Evolutionary conservation across 2,329 filamentous ascomycete genomes (phyloP).

Genomic region (Venturia asperata): DNA sequence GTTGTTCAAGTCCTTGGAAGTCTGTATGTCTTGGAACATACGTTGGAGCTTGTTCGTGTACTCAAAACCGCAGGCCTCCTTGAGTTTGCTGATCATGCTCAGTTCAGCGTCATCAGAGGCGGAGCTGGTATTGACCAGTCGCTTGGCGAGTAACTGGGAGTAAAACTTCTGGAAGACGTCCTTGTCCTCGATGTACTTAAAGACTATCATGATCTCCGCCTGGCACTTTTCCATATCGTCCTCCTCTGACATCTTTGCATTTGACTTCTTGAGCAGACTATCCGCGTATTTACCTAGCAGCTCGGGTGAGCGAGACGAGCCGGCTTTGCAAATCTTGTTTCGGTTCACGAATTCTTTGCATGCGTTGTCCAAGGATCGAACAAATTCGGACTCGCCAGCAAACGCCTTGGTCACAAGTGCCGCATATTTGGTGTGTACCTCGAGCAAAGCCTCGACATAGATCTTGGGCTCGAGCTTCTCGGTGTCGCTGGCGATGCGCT

Average conservation of each 20-base stretch:
- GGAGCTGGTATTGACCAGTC: constrained; percentile 88
- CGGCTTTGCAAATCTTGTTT: constrained; percentile 90
- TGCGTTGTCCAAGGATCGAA: constrained; percentile 89
- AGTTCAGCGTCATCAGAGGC: constrained; percentile 96
- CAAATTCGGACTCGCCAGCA: constrained; percentile 92
- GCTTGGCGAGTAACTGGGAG: constrained; percentile 89
- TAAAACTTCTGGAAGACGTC: constrained; percentile 99
- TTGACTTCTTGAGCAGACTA: constrained; percentile 76
- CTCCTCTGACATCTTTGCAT: constrained; percentile 85
- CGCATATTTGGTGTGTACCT: constrained; percentile 91
- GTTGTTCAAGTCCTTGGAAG: constrained; percentile 91
- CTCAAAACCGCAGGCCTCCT: constrained; percentile 96
- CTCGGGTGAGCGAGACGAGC: constrained; percentile 90
- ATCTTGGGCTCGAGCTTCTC: constrained; percentile 93
- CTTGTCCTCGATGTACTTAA: constrained; percentile 99
- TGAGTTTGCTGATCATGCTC: constrained; percentile 98
- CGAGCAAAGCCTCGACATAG: constrained; percentile 89
- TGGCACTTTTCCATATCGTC: constrained; percentile 84
- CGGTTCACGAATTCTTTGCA: constrained; percentile 97
- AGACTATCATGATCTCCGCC: constrained; percentile 95
- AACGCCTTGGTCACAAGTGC: constrained; percentile 88
- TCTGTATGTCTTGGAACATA: constrained; percentile 99
- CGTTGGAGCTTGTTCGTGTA: constrained; percentile 99
- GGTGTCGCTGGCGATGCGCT: constrained; percentile 81
- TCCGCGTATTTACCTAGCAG: constrained; percentile 94